Evolutionary conservation across 2,329 filamentous ascomycete genomes (phyloP).

Genomic region (Nectriaceae sp.): DNA sequence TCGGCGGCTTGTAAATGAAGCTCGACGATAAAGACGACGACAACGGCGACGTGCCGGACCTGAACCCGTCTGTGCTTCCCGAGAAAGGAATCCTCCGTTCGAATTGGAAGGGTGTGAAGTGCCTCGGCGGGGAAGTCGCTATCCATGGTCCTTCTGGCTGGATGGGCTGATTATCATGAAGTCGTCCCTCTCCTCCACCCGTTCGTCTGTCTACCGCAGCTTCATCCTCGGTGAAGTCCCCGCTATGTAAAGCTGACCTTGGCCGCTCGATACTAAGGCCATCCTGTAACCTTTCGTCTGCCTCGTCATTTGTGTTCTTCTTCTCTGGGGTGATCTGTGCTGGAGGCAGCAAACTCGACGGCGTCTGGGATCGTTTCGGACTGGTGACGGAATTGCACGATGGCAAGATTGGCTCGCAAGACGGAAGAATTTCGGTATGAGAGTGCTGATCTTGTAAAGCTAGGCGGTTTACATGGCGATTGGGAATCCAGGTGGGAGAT

Average conservation of each 20-base stretch:
- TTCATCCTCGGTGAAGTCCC: conserved; percentile 59
- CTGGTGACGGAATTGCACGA: conserved; percentile 16
- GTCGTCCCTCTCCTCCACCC: conserved; percentile 1
- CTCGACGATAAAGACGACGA: conserved; percentile 75
- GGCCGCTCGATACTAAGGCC: conserved; percentile 76
- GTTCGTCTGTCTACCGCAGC: conserved; percentile 14
- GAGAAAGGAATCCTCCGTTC: conserved; percentile 35
- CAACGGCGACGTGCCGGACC: conserved; percentile 61
- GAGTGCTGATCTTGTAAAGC: neutral
- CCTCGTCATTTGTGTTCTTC: conserved; percentile 25
- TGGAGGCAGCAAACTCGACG: conserved; percentile 45
- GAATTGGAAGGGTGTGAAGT: conserved; percentile 50
- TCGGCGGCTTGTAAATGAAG: conserved; percentile 85
- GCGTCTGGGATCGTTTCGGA: conserved; percentile 29
- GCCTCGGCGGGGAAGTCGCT: conserved; percentile 57
- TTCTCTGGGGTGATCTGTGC: conserved; percentile 52
- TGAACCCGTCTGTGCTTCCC: conserved; percentile 39
- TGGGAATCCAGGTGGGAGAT: conserved; percentile 73
- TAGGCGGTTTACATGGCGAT: conserved; percentile 55
- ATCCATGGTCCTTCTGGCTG: conserved; percentile 45
- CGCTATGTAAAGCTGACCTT: conserved; percentile 71
- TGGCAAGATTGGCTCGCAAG: conserved; percentile 43
- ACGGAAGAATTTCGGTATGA: conserved; percentile 8
- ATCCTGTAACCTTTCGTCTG: conserved; percentile 49
- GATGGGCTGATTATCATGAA: conserved; percentile 20